Conservation (phyloP, 1,284 basidiomycete species). For the Bjerkandera adusta region DNA sequence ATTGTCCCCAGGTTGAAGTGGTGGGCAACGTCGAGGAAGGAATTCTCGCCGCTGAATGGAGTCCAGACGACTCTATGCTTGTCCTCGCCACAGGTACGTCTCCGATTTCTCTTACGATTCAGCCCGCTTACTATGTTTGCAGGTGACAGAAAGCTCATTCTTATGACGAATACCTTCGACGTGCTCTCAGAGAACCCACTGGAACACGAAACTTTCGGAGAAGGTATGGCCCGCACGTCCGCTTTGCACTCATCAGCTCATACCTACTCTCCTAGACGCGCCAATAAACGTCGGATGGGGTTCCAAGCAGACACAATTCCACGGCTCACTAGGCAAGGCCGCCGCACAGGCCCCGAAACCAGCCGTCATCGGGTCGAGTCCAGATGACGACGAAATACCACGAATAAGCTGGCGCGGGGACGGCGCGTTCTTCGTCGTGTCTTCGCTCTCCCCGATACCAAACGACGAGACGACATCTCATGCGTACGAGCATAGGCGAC, state of each 20-base stretch:
- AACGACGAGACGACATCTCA: too few species aligned
- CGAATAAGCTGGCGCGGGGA: conserved; percentile 94
- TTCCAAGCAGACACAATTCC: conserved; percentile 95
- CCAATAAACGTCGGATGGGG: conserved; percentile 99
- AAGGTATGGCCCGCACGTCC: conserved; percentile 48
- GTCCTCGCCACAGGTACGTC: conserved; percentile 73
- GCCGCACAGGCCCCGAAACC: conserved; percentile 63
- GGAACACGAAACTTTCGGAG: conserved; percentile 78
- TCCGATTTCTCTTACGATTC: not conserved
- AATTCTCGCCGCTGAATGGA: conserved; percentile 84
- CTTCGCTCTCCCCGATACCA: conserved; percentile 57
- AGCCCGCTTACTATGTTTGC: not conserved
- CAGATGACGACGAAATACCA: conserved; percentile 73
- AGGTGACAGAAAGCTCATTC: conserved; percentile 80
- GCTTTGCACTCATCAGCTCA: not conserved
- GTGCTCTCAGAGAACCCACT: conserved; percentile 80
- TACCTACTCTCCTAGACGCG: conserved; percentile 51
- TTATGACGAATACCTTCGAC: conserved; percentile 91
- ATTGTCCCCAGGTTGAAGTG: conserved; percentile 55
- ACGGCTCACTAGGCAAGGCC: conserved; percentile 91
- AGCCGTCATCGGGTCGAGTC: conserved; percentile 46
- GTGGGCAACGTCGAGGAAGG: conserved; percentile 88
- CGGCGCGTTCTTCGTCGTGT: conserved; percentile 86
- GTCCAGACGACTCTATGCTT: conserved; percentile 86
- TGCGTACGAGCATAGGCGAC: conserved; percentile 27